phyloP scores from a whole-genome alignment of 2,329 filamentous ascomycete genomes.

The Botryosphaeria agaves region DNA sequence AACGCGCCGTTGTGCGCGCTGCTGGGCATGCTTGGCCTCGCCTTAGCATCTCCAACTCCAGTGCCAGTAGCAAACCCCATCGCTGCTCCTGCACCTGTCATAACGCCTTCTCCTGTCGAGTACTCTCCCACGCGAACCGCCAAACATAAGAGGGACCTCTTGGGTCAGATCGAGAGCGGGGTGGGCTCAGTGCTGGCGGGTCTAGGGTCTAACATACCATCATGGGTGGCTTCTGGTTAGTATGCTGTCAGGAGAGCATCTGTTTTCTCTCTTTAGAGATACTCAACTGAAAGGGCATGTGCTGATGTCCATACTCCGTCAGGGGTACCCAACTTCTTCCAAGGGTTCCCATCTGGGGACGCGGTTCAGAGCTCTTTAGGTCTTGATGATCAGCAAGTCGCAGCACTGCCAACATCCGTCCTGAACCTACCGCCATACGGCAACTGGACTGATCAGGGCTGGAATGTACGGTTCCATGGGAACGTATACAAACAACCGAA shows the following conservation, averaged over 20 bases:
- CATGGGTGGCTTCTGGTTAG: constrained; percentile 39
- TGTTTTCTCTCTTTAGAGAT: background rate
- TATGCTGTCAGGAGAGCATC: background rate
- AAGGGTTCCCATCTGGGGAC: constrained; percentile 44
- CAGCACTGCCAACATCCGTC: constrained; percentile 48
- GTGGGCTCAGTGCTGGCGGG: constrained; percentile 23
- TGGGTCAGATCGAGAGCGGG: constrained; percentile 30
- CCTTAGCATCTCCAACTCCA: background rate
- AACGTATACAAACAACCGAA: constrained; percentile 70
- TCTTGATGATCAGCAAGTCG: constrained; percentile 39
- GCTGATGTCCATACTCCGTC: no score
- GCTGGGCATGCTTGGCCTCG: background rate
- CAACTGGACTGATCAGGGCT: constrained; percentile 65
- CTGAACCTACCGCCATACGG: constrained; percentile 49
- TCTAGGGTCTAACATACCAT: constrained; percentile 38
- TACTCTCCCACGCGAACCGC: constrained; percentile 23
- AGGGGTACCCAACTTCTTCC: constrained; percentile 49
- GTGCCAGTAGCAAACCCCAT: constrained; percentile 2
- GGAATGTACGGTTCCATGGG: constrained; percentile 61
- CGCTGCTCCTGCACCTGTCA: constrained; percentile 21
- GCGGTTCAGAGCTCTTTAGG: constrained; percentile 44
- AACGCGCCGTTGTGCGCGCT: background rate
- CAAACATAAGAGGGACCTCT: constrained; percentile 28
- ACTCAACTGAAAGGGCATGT: background rate
- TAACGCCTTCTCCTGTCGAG: constrained; percentile 29